phyloP scores from a whole-genome alignment of 192 early-diverging fungal species.

The Coemansia sp. region DNA sequence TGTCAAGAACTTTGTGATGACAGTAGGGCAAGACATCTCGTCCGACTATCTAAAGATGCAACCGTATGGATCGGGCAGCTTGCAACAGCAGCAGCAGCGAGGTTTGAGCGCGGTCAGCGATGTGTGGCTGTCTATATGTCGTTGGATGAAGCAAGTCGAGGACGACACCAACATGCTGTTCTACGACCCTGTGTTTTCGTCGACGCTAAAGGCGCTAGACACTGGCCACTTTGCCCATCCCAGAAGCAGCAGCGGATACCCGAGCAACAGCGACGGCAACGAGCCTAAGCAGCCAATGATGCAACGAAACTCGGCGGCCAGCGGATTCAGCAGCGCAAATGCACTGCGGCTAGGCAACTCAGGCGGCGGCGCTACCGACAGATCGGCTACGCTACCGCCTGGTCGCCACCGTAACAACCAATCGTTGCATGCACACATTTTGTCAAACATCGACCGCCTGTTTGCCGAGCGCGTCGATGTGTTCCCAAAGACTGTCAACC shows the following conservation, averaged over 20 bases:
- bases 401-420: not conserved
- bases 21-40: conserved; percentile 47
- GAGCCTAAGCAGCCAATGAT: no score
- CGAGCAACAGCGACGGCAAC: not conserved
- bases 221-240: not conserved
- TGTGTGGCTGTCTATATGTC: conserved; percentile 46
- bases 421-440: conserved; percentile 35
- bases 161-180: conserved; percentile 50
- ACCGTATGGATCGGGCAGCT: conserved; percentile 11
- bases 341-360: not conserved
- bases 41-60: conserved; percentile 31
- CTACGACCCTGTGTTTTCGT: conserved; percentile 43
- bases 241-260: not conserved
- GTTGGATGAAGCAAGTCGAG: conserved; percentile 47
- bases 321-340: conserved; percentile 7
- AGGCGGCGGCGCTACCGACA: not conserved
- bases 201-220: conserved; percentile 31
- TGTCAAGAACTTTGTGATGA: conserved; percentile 49
- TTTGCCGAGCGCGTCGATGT: conserved; percentile 56
- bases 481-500: conserved; percentile 27
- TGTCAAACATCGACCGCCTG: conserved; percentile 52
- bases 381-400: not conserved
- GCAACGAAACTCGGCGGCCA: conserved; percentile 9
- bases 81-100: not conserved
- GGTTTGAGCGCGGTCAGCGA: conserved; percentile 18